phyloP scores from a whole-genome alignment of 2,329 filamentous ascomycete genomes.

The Cladophialophora immunda region DNA sequence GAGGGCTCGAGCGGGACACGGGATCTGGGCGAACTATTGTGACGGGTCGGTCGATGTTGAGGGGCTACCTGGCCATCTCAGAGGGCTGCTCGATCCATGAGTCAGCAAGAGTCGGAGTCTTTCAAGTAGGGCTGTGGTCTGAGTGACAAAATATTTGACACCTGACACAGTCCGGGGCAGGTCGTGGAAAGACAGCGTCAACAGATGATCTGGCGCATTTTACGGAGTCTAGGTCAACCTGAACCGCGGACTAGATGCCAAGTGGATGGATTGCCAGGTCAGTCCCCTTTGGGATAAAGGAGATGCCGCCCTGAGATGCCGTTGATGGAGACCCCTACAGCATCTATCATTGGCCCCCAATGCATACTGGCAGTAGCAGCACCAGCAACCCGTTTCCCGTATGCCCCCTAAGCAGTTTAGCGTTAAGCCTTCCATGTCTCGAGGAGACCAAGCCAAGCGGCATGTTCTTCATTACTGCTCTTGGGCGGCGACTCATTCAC shows the following conservation, averaged over 20 bases:
- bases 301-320: neutral
- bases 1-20: constrained; percentile 3
- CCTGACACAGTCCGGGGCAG: neutral
- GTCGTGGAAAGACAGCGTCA: constrained; percentile 2
- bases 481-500: no score
- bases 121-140: neutral
- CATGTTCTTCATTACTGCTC: no score
- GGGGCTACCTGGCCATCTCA: constrained; percentile 35
- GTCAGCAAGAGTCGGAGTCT: neutral
- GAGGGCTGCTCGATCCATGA: constrained; percentile 6
- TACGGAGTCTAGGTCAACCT: constrained; percentile 1
- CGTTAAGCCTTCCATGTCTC: no score
- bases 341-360: no score
- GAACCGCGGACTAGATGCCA: neutral
- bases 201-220: constrained; percentile 4
- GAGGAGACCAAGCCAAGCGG: no score
- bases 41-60: constrained; percentile 15
- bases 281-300: neutral
- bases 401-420: no score
- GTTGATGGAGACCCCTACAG: no score
- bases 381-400: no score
- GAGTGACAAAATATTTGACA: neutral
- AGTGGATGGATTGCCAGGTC: neutral
- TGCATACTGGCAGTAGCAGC: no score
- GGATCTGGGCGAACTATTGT: constrained; percentile 16